Conservation (phyloP, 1,284 basidiomycete genomes). For the Ceratobasidium theobromae region DNA sequence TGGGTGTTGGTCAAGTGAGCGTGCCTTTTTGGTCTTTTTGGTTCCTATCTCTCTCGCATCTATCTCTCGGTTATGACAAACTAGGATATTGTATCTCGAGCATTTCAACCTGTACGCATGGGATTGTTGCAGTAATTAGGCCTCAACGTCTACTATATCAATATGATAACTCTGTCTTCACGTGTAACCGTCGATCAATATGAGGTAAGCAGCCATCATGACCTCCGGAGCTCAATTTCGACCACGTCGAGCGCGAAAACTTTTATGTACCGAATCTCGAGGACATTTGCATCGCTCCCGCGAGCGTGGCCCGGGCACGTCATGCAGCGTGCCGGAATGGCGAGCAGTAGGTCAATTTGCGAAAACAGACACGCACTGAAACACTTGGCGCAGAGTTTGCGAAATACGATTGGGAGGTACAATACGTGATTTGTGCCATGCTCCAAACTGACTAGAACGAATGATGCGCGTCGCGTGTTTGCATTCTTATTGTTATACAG, state of each 20-base stretch:
- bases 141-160: constrained; percentile 3
- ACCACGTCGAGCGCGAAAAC: background rate
- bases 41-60: background rate
- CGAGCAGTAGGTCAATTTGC: background rate
- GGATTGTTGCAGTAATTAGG: constrained; percentile 2
- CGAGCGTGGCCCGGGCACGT: background rate
- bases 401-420: constrained; percentile 70
- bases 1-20: constrained; percentile 20
- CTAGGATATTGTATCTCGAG: background rate
- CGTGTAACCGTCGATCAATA: background rate
- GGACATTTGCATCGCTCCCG: background rate
- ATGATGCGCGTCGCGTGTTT: no score
- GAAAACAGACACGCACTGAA: no score
- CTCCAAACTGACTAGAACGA: background rate
- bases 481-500: constrained; percentile 45
- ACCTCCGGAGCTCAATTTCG: background rate
- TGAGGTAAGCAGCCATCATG: background rate
- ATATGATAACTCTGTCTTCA: background rate
- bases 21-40: background rate
- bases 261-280: background rate
- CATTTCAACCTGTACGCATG: constrained; percentile 23
- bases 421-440: background rate
- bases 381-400: constrained; percentile 45
- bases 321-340: background rate
- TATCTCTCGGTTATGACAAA: background rate